Conservation (phyloP, 352 stramenopile species). For the Bremia lactucae region DNA sequence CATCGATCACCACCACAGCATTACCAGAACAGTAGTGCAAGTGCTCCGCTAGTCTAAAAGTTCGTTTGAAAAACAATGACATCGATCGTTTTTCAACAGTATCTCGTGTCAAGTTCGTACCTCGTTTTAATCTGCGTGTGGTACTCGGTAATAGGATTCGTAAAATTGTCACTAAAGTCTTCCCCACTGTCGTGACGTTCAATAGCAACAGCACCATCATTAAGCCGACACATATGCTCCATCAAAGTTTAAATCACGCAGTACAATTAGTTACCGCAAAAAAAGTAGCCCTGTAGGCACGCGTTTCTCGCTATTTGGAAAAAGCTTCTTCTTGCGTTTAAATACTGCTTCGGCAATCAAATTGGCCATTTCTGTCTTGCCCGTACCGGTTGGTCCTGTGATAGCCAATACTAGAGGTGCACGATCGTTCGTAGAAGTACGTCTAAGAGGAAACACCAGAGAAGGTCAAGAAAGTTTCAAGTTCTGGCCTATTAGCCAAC, state of each 20-base stretch:
- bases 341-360: conserved; percentile 78
- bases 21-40: conserved; percentile 75
- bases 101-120: conserved; percentile 8
- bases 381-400: conserved; percentile 81
- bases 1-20: conserved; percentile 85
- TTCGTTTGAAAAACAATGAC: neutral
- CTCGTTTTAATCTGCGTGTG: conserved; percentile 78
- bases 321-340: conserved; percentile 59
- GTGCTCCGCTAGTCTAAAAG: conserved; percentile 59
- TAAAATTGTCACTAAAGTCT: conserved; percentile 80
- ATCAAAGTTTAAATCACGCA: no score
- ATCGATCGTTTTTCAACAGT: neutral
- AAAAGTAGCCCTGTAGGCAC: conserved; percentile 63
- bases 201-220: conserved; percentile 1
- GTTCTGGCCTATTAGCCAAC: conserved; percentile 2
- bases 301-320: conserved; percentile 57
- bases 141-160: conserved; percentile 72
- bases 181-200: conserved; percentile 45
- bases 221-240: no score
- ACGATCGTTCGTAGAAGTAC: conserved; percentile 41
- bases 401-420: conserved; percentile 80
- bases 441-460: conserved; percentile 16
- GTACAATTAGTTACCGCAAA: conserved; percentile 48
- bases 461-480: conserved; percentile 1
- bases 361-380: conserved; percentile 87